These are phyloP conservation scores for Penicillium bialowiezense DNA, from an alignment of 495 filamentous ascomycete genomes.

Conservation along the genomic window DNA sequence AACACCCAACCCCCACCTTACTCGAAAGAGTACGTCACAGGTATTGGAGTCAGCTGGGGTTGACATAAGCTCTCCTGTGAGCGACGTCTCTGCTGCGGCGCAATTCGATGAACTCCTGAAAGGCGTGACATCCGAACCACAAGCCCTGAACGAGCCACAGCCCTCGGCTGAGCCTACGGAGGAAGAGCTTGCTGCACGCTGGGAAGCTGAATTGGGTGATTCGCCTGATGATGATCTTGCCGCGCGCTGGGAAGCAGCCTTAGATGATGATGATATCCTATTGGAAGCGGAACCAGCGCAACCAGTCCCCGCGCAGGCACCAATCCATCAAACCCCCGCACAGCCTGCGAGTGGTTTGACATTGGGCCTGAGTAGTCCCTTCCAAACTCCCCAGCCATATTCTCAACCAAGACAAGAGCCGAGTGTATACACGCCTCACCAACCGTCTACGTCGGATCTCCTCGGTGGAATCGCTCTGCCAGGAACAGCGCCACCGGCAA, in stretches of 20 bases:
- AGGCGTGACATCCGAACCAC: constrained; percentile 20
- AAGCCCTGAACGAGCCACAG: constrained; percentile 14
- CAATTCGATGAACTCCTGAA: constrained; percentile 31
- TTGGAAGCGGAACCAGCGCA: constrained; percentile 57
- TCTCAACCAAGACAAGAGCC: constrained; percentile 17
- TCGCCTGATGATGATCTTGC: constrained; percentile 60
- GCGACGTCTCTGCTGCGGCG: constrained; percentile 32
- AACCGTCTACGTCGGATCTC: constrained; percentile 42
- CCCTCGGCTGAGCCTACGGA: constrained; percentile 32
- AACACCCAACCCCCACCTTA: constrained; percentile 24
- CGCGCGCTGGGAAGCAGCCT: constrained; percentile 78
- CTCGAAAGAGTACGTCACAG: constrained; percentile 44
- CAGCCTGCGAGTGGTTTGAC: constrained; percentile 4
- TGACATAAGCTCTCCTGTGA: constrained; percentile 25
- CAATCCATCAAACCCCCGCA: constrained; percentile 14
- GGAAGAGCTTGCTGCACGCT: constrained; percentile 71
- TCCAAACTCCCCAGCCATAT: constrained; percentile 28
- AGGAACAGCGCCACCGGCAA: constrained; percentile 26
- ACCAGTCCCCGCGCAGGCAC: constrained; percentile 23
- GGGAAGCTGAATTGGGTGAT: constrained; percentile 76
- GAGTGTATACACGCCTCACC: constrained; percentile 40
- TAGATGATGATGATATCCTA: constrained; percentile 79
- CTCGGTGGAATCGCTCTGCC: constrained; percentile 29
- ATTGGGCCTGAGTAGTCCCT: constrained; percentile 29
- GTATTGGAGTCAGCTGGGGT: constrained; percentile 35